Evolutionary conservation across 2,329 filamentous ascomycete species (phyloP), one percentile per base, ranked within the genome.

Genomic region (Talaromyces piceae): DNA sequence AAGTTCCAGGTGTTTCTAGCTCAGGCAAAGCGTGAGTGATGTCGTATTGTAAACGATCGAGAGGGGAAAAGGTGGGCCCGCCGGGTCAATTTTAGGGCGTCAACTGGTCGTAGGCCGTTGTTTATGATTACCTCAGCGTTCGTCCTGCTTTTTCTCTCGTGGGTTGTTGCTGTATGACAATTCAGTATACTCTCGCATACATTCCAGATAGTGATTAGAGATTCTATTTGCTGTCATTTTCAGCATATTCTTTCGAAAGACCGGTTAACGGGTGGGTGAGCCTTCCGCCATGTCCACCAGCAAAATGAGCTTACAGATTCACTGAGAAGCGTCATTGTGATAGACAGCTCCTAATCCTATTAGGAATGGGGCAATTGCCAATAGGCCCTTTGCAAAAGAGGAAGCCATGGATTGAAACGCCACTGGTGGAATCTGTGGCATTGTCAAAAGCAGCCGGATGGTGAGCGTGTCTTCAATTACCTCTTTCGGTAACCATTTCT

Each of bases 361-460:
- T 13, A 22, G 12, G 30, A 16, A 16, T 47, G 39, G 45, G 47
- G 50, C 12, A 11, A n/a, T 18, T 50, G 13, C 28, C 41, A 30
- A 6, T 37, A 28, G 27, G 18, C 6, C 18, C 33, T 2, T 37
- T 28, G 23, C 47, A 48, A 4, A 53, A 2, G 39, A 59, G 57
- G 33, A 63, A 62, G 23, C 68, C 66, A 23, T 71, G 69, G 67
- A 69, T 70, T 41, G 62, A 69, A 52, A 70, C 67, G 2, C 69
- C 68, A 2, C 53, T 72, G 25, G 58, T 70, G 33, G 68, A 71
- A 53, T 71, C 66, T 1, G 51, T 61, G 4, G 54, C 61, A 5
- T 57, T 70, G 20, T 72, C 69, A 13, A 65, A 65, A 51, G 56
- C 55, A 25, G 67, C 67, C n/a, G 67, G 67, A 60, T 71, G 68